Percentiles rank a stretch among this genome's conserved stretches.
Conservation (phyloP, 2,329 filamentous ascomycete genomes). For the Fusarium sulawesiense region DNA sequence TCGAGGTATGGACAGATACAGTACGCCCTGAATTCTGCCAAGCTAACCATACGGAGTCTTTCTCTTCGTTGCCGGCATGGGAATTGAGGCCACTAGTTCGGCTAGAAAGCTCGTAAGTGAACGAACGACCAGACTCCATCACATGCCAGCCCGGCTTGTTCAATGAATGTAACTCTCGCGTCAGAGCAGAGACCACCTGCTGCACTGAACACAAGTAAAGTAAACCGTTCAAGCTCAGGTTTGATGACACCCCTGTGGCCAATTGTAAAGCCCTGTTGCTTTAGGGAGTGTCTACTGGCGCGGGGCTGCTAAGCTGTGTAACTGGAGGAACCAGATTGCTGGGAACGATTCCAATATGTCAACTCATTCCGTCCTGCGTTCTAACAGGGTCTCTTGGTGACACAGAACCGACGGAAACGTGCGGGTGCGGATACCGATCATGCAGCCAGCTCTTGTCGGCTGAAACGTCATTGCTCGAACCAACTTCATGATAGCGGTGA, state of each 20-base stretch:
- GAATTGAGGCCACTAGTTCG: slow-evolving; percentile 13
- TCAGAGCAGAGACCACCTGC: background rate
- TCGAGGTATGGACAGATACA: background rate
- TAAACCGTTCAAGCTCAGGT: slow-evolving; percentile 7
- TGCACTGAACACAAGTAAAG: background rate
- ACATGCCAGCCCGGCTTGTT: slow-evolving; percentile 6
- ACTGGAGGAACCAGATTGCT: slow-evolving; percentile 20
- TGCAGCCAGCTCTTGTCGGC: slow-evolving; percentile 13
- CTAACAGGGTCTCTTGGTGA: slow-evolving; percentile 26
- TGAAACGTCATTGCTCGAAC: slow-evolving; percentile 26
- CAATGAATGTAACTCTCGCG: background rate
- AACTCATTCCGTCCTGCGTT: background rate
- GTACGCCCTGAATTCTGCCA: slow-evolving; percentile 14
- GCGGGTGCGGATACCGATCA: slow-evolving; percentile 12
- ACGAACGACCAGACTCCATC: slow-evolving; percentile 8
- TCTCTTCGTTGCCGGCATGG: slow-evolving; percentile 29
- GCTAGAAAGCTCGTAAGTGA: slow-evolving; percentile 34
- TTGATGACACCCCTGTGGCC: slow-evolving; percentile 24
- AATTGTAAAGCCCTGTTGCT: slow-evolving; percentile 11
- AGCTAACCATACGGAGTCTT: slow-evolving; percentile 18
- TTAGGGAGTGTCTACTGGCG: slow-evolving; percentile 8
- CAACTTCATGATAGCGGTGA: slow-evolving; percentile 14
- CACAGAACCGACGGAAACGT: slow-evolving; percentile 24
- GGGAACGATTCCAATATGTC: slow-evolving; percentile 5
- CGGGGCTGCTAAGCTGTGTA: slow-evolving; percentile 25